Percentiles rank a stretch among this genome's conserved stretches.
These are phyloP conservation scores for Kockovaella imperatae DNA, from an alignment of 768 basidiomycete genomes.

Conservation along the genomic window DNA sequence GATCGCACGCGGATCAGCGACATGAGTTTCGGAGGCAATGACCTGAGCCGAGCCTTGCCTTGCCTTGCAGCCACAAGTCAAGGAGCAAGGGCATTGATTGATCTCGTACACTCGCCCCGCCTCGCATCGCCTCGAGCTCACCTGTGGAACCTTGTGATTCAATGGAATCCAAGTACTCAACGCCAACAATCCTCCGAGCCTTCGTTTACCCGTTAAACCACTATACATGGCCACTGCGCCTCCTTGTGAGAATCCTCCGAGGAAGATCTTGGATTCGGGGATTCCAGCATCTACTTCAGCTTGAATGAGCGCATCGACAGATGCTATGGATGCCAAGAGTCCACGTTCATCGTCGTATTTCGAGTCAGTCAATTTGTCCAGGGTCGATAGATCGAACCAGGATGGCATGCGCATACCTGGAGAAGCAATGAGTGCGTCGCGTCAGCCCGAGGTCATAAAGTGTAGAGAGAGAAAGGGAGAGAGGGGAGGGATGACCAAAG, in stretches of 20 bases:
- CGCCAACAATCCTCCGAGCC: constrained; percentile 62
- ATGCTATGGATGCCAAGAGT: constrained; percentile 59
- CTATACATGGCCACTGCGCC: constrained; percentile 68
- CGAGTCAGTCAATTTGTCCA: constrained; percentile 45
- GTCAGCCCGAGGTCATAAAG: neutral
- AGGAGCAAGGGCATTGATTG: no score
- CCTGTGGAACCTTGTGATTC: constrained; percentile 52
- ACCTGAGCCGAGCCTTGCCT: no score
- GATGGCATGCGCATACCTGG: constrained; percentile 35
- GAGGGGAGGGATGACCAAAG: no score
- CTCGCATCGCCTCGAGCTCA: constrained; percentile 37
- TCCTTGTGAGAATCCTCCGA: constrained; percentile 87
- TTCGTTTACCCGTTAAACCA: constrained; percentile 59
- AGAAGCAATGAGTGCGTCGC: neutral
- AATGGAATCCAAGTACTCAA: constrained; percentile 78
- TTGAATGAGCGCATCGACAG: constrained; percentile 62
- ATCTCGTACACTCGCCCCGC: no score
- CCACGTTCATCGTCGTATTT: constrained; percentile 63
- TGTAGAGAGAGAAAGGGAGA: neutral
- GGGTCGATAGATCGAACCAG: constrained; percentile 72
- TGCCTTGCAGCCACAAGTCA: no score
- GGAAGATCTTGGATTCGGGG: constrained; percentile 61
- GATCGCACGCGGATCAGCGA: neutral
- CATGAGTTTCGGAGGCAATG: no score
- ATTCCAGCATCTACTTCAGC: constrained; percentile 67